Evolutionary conservation across 176 grass and related monocot species (phyloP), one percentile per base, ranked within the genome.

Genomic region (Oryza punctata): DNA sequence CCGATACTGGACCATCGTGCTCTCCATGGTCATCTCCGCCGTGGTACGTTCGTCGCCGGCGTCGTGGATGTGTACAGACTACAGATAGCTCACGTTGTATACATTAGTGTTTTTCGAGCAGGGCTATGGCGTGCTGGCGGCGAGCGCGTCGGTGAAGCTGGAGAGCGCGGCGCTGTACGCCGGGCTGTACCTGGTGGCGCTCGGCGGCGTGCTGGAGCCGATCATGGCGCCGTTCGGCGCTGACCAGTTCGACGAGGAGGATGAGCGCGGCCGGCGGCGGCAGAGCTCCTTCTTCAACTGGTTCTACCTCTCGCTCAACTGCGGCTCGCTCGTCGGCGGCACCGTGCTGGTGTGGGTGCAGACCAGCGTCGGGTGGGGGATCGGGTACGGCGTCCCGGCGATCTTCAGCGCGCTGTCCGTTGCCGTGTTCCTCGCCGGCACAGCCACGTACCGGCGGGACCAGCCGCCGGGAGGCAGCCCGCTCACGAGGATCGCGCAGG

Each of bases 271-370:
- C 16, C 80, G 37, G 37, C 37, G 37, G 37, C 37, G 29, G 74
- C 86, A 92, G 83, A 92, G 86, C 73, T 92, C 90, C 68, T 92
- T 83, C 86, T 92, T 92, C 90, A 92, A 89, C 75, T 89, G 90
- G 90, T 88, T 88, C 79, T 92, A 92, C 63, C 44, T 79, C 3
- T 76, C 90, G 61, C 23, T 89, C 44, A 88, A 76, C 78, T 79
- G 85, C 0, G 90, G 90, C 10, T 72, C 83, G n/a, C 83, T 89
- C 11, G 24, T 86, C 26, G 83, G 86, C 63, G 78, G 82, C 69
- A 85, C 90, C 41, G 67, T 92, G 72, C 78, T 91, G 24, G 90
- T 92, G 47, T 92, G 86, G 90, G 86, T 92, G 63, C 86, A 92
- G 78, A 52, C 74, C 72, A 85, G 32, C 14, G 63, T 83, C 47